These are phyloP conservation scores for Geranomyces michiganensis DNA, from an alignment of 192 early-diverging fungal species.

Conservation along the genomic window DNA sequence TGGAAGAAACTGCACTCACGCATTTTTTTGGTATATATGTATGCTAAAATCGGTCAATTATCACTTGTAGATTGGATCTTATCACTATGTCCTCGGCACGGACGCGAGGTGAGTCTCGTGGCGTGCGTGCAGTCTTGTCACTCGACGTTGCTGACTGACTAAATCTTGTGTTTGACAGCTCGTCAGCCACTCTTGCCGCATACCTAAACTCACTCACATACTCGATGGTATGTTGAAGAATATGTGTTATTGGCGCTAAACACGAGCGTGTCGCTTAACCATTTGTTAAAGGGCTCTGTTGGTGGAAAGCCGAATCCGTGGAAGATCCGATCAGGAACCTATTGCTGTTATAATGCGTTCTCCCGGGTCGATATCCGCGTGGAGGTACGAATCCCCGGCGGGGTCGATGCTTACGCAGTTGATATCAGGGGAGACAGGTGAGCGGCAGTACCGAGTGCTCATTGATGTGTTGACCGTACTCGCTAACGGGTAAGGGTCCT, in stretches of 20 bases:
- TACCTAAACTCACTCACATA: conserved; percentile 97
- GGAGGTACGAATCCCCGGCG: conserved; percentile 98
- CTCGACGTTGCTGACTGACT: neutral
- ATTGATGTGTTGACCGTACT: neutral
- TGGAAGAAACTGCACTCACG: no score
- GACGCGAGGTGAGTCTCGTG: conserved; percentile 47
- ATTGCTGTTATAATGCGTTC: conserved; percentile 97
- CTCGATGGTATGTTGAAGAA: conserved; percentile 63
- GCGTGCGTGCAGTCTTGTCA: neutral
- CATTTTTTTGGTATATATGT: no score
- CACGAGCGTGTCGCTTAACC: no score
- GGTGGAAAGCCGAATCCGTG: conserved; percentile 51
- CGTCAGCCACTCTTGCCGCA: conserved; percentile 95
- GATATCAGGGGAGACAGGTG: conserved; percentile 89
- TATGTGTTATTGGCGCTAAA: conserved; percentile 9
- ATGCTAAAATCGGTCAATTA: neutral
- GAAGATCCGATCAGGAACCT: conserved; percentile 74
- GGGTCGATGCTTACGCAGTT: conserved; percentile 91
- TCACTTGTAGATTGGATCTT: conserved; percentile 68
- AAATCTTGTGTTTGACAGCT: conserved; percentile 54
- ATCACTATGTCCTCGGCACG: conserved; percentile 62
- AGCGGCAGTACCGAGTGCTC: neutral
- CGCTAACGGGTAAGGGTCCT: neutral
- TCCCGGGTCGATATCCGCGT: conserved; percentile 96
- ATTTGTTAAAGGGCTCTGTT: conserved; percentile 63